These are phyloP conservation scores for Xylaria arbuscula DNA, from an alignment of 2,329 filamentous ascomycete species.

Conservation along the genomic window DNA sequence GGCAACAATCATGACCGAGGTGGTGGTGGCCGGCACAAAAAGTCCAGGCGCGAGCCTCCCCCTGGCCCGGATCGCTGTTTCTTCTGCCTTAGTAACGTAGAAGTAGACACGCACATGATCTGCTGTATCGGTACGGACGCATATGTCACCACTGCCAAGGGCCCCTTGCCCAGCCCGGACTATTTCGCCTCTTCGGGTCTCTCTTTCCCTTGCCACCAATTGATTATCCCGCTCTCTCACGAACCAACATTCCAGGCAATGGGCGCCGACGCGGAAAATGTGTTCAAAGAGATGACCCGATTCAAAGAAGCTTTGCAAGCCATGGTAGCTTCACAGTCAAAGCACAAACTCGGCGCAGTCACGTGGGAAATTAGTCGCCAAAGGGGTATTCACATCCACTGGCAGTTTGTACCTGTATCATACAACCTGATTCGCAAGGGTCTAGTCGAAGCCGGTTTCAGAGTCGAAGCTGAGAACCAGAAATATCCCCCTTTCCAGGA, in stretches of 20 bases:
- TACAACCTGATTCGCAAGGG: conserved; percentile 74
- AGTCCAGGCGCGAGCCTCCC: conserved; percentile 61
- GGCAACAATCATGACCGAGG: conserved; percentile 59
- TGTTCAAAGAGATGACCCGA: conserved; percentile 82
- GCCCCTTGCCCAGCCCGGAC: conserved; percentile 77
- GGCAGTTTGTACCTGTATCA: conserved; percentile 88
- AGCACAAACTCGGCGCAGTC: conserved; percentile 78
- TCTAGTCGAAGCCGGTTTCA: conserved; percentile 88
- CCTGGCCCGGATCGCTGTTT: conserved; percentile 85
- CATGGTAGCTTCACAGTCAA: conserved; percentile 73
- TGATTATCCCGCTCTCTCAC: conserved; percentile 91
- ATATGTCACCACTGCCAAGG: conserved; percentile 93
- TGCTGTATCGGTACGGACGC: conserved; percentile 87
- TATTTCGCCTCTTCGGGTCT: conserved; percentile 75
- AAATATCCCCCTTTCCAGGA: conserved; percentile 64
- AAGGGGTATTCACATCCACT: conserved; percentile 87
- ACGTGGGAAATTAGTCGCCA: conserved; percentile 92
- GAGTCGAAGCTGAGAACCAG: conserved; percentile 84
- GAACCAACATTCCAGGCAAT: conserved; percentile 79
- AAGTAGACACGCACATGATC: conserved; percentile 86
- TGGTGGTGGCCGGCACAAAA: conserved; percentile 59
- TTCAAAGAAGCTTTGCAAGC: conserved; percentile 81
- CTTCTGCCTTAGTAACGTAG: conserved; percentile 92
- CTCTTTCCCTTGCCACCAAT: conserved; percentile 83
- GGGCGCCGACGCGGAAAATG: conserved; percentile 68